phyloP scores from a whole-genome alignment of 2,329 filamentous ascomycete species.

The Neonectria neomacrospora region DNA sequence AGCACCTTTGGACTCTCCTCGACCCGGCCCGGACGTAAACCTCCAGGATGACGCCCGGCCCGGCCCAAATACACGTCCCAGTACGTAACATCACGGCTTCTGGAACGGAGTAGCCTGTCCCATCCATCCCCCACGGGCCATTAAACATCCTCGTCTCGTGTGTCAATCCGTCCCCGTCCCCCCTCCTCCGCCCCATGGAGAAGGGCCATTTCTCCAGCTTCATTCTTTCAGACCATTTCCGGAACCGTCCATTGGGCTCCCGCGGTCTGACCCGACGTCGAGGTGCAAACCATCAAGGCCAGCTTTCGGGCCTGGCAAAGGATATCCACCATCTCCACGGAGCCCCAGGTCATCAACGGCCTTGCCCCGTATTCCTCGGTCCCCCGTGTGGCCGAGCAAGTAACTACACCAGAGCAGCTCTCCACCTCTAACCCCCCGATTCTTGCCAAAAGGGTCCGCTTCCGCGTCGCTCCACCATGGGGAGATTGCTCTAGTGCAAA shows the following conservation, averaged over 20 bases:
- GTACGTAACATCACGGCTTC: conserved; percentile 43
- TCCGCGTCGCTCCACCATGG: conserved; percentile 37
- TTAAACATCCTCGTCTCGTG: conserved; percentile 19
- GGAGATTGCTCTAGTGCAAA: conserved; percentile 29
- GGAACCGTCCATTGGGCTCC: conserved; percentile 1
- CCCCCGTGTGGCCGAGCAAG: conserved; percentile 12
- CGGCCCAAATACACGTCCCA: conserved; percentile 26
- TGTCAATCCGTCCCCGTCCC: conserved; percentile 18
- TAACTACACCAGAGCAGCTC: not conserved
- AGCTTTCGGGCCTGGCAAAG: not conserved
- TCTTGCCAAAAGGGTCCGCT: conserved; percentile 17
- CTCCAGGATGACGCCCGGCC: conserved; percentile 32
- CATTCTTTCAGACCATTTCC: not conserved
- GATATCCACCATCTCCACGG: conserved; percentile 15
- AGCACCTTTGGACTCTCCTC: not conserved
- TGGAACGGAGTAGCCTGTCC: conserved; percentile 32
- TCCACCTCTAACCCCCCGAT: not conserved
- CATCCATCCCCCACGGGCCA: conserved; percentile 31
- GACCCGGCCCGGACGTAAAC: conserved; percentile 34
- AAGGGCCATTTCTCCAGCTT: conserved; percentile 17
- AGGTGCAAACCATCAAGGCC: not conserved
- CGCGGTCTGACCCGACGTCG: conserved; percentile 11
- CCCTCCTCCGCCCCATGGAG: conserved; percentile 29
- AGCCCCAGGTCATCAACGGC: conserved; percentile 4
- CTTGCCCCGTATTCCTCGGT: conserved; percentile 17